These are phyloP conservation scores for Singerocomus rubriflavus DNA, from an alignment of 1,284 basidiomycete genomes.

Conservation along the genomic window DNA sequence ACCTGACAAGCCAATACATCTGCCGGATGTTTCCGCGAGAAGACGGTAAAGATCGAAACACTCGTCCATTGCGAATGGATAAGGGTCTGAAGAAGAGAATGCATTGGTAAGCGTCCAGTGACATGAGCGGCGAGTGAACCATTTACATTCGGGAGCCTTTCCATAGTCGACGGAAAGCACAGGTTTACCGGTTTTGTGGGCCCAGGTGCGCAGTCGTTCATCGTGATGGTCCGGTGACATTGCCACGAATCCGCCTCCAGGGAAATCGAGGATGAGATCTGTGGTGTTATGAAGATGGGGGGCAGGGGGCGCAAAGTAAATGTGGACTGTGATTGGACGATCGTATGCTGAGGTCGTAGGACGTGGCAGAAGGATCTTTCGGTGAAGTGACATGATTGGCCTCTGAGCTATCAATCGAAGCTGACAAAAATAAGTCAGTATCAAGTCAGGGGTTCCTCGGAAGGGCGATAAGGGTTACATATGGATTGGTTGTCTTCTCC, in stretches of 20 bases:
- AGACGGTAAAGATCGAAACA: constrained; percentile 87
- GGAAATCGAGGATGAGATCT: constrained; percentile 88
- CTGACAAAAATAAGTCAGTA: constrained; percentile 37
- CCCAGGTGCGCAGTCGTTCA: constrained; percentile 89
- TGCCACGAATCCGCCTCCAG: constrained; percentile 94
- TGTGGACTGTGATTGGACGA: constrained; percentile 78
- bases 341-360: constrained; percentile 74
- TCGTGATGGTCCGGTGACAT: constrained; percentile 96
- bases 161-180: constrained; percentile 91
- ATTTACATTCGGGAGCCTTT: constrained; percentile 93
- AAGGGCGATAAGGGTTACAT: constrained; percentile 47
- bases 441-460: constrained; percentile 11
- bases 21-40: constrained; percentile 78
- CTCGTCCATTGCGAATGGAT: constrained; percentile 94
- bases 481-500: constrained; percentile 96
- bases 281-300: constrained; percentile 64
- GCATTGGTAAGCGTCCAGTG: background rate
- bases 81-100: constrained; percentile 65
- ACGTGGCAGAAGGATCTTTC: constrained; percentile 79
- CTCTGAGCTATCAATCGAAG: constrained; percentile 63
- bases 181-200: constrained; percentile 74
- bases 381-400: constrained; percentile 64
- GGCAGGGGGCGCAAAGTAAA: constrained; percentile 81
- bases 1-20: constrained; percentile 83
- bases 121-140: constrained; percentile 1